Evolutionary conservation across 2,329 filamentous ascomycete genomes (phyloP).

Genomic region (Fusarium virguliforme): DNA sequence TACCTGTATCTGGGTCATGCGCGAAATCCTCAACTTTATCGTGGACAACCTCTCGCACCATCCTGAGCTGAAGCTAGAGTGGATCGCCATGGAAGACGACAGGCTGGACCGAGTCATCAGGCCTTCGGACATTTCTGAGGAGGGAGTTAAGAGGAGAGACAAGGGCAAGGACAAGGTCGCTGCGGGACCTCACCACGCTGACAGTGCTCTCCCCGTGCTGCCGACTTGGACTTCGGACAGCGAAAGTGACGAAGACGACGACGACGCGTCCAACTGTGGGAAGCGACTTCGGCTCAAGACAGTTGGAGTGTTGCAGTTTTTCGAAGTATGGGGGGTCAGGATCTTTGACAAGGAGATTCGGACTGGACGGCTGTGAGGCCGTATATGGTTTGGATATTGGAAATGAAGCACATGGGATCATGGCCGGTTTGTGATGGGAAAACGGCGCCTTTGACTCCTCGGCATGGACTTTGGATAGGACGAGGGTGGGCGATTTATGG

Average conservation of each 20-base stretch:
- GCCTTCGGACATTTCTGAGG: slow-evolving; percentile 53
- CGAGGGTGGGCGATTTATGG: slow-evolving; percentile 25
- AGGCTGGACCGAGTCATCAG: slow-evolving; percentile 66
- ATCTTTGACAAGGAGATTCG: slow-evolving; percentile 74
- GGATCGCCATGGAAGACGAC: slow-evolving; percentile 70
- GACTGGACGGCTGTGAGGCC: slow-evolving; percentile 51
- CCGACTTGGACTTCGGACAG: slow-evolving; percentile 54
- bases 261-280: slow-evolving; percentile 52
- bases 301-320: slow-evolving; percentile 57
- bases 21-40: slow-evolving; percentile 72
- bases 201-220: slow-evolving; percentile 50
- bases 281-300: slow-evolving; percentile 57
- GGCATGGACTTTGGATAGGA: slow-evolving; percentile 16
- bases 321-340: slow-evolving; percentile 64
- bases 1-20: slow-evolving; percentile 70
- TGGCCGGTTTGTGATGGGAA: slow-evolving; percentile 7
- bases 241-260: slow-evolving; percentile 55
- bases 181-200: slow-evolving; percentile 30
- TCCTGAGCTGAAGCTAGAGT: slow-evolving; percentile 71
- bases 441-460: slow-evolving; percentile 29
- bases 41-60: slow-evolving; percentile 72
- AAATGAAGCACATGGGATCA: slow-evolving; percentile 23
- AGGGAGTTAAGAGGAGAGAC: slow-evolving; percentile 50
- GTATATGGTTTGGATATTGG: background rate
- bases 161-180: slow-evolving; percentile 58